Base-by-base conservation (phyloP, 768 basidiomycete genomes). In the Tricholoma terreum region DNA sequence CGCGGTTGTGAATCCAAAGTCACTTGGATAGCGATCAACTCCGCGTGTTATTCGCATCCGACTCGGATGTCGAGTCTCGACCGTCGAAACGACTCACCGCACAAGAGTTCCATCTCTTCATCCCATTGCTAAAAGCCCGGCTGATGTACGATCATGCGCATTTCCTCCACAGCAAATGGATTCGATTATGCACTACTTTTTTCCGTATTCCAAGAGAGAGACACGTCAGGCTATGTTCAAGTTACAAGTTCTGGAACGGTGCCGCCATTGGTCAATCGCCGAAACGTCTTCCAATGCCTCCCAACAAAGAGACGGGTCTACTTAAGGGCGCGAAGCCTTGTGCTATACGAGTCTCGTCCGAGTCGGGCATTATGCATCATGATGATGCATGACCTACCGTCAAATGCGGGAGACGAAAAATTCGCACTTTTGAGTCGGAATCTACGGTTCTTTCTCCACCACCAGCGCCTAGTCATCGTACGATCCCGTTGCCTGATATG, bases 401-500 rank as follows among this genome's bases (percentile, higher is more conserved):
- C 9, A n/a, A n/a, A n/a, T n/a, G n/a, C n/a, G n/a, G n/a, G n/a
- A n/a, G 10, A 35, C 12, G 34, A 9, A 9, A 2, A 10, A 9
- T 14, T 7, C 9, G 10, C 34, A 14, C 10, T 2, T 35, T 35
- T 9, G 34, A 9, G 4, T 35, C 34, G 34, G 34, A 10, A 10
- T 5, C 5, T 33, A 10, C 10, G 31, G 34, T 48, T 15, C 45
- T 17, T 22, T 27, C 24, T 27, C 46, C 24, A 15, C 52, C 52
- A 17, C 52, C 52, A 2, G 52, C 54, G 1, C 45, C 54, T 30
- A 55, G 31, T 12, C 54, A 45, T 10, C 11, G 19, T n/a, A 62
- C 40, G 10, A 59, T 64, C 30, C 63, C 63, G 34, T 55, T 64
- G 33, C 63, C 63, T 17, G 61, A 60, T 19, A 10, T n/a, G n/a